Percentiles rank a stretch among this genome's conserved stretches.
Evolutionary conservation across 108 stramenopile species (phyloP).

Genomic region (Parietichytrium sp.): DNA sequence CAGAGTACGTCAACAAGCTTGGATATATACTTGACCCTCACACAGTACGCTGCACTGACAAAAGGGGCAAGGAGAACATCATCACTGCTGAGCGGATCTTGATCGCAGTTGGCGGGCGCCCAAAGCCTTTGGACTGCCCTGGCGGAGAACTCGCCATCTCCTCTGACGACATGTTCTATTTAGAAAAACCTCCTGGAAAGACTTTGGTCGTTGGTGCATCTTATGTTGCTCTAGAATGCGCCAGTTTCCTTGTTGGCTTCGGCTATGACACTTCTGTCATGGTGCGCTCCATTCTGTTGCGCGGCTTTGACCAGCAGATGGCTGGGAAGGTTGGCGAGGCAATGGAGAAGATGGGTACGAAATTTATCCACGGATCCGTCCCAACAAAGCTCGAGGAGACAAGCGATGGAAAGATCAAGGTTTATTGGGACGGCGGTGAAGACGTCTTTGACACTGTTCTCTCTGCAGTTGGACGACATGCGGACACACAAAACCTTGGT

Average conservation of each 20-base stretch:
- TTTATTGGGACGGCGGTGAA: constrained; percentile 5
- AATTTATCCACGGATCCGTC: constrained; percentile 74
- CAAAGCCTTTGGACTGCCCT: constrained; percentile 51
- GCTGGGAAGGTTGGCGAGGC: constrained; percentile 77
- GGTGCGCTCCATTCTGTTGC: constrained; percentile 86
- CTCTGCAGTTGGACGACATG: constrained; percentile 82
- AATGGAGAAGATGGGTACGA: constrained; percentile 80
- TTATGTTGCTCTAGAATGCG: constrained; percentile 96
- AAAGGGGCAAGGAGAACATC: constrained; percentile 45
- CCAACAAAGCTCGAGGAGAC: constrained; percentile 75
- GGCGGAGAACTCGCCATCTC: constrained; percentile 85
- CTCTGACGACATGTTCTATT: constrained; percentile 89
- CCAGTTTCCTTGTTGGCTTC: constrained; percentile 87
- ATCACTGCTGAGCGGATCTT: constrained; percentile 73
- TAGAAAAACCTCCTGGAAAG: constrained; percentile 83
- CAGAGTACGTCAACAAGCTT: constrained; percentile 83
- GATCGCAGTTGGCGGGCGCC: constrained; percentile 92
- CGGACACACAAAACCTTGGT: constrained; percentile 77
- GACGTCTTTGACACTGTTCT: constrained; percentile 71
- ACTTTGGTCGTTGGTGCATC: constrained; percentile 92
- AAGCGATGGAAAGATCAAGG: constrained; percentile 28
- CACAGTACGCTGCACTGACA: constrained; percentile 76
- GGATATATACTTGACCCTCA: constrained; percentile 73
- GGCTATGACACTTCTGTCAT: constrained; percentile 88
- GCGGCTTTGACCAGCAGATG: constrained; percentile 95